Base-by-base conservation (phyloP, 805 yeast genomes). In the Candida maltosa region DNA sequence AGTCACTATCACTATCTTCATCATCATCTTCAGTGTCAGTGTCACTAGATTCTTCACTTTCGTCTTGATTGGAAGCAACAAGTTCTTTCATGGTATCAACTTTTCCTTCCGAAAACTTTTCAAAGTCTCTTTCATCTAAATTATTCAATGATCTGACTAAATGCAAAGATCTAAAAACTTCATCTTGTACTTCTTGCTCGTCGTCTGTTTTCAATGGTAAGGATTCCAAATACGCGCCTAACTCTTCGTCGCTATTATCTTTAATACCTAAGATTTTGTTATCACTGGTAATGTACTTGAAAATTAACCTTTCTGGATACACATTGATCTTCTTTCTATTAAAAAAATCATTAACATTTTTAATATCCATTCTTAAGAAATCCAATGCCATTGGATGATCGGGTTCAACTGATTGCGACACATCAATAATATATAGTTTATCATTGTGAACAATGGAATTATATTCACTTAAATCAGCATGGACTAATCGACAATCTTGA, bases 341-440 rank as follows among this genome's bases (percentile, higher is more conserved):
- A 51, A 93, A 93, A 57, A 82, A 93, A 49, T 86, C 93, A 52
- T 91, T 93, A 16, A 91, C 86, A 53, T 93, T 93, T 58, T 91
- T 93, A 53, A 93, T 89, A 62, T 93, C 99, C 98, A 93, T 93
- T 54, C 99, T 71, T 41, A 93, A 63, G 56, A 93, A 93, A 57
- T 93, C 97, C 45, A 93, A 69, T 28, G 95, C 84, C 87, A 87
- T 87, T 8, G 96, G 97, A 60, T 93, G 99, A 49, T 88, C 96
- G 7, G 96, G 97, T 58, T 93, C 97, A 16, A 93, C 97, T 25
- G 94, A 81, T 58, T 93, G 99, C 1, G 97, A 89, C 8, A 93
- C 99, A 63, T 93, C 99, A 47, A 93, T 86, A 39, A 93, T 85
- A 60, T 84, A 88, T 19, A 93, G 65, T 52, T 78, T 75, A 22